A percentile compares a stretch with the other conserved stretches of the same genome.
Evolutionary conservation across 345 rosid genomes (phyloP).

Genomic region (Aquilaria malaccensis): DNA sequence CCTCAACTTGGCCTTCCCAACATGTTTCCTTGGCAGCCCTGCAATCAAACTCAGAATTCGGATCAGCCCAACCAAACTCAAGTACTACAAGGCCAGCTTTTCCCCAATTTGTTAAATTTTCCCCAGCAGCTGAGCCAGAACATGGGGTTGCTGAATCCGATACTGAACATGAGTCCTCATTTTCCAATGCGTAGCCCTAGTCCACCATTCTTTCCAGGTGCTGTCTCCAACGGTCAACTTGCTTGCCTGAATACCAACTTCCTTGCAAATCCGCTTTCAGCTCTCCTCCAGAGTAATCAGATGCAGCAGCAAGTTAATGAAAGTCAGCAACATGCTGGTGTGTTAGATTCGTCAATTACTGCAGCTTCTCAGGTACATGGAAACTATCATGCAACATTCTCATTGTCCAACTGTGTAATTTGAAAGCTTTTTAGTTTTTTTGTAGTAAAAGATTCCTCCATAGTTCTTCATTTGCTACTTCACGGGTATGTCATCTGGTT

Average conservation of each 20-base stretch:
- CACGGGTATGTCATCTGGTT: too few relatives aligned
- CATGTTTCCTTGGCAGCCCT: constrained; percentile 11
- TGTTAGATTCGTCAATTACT: too few relatives aligned
- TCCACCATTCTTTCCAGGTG: constrained; percentile 13
- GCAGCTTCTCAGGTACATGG: too few relatives aligned
- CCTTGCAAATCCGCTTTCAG: constrained; percentile 37
- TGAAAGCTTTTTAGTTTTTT: too few relatives aligned
- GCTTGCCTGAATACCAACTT: constrained; percentile 23
- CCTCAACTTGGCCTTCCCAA: constrained; percentile 5
- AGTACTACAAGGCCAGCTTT: constrained; percentile 23
- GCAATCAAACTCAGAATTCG: constrained; percentile 6
- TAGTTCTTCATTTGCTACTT: too few relatives aligned
- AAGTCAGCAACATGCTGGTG: constrained; percentile 17
- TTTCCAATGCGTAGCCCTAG: constrained; percentile 23
- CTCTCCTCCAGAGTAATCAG: constrained; percentile 18
- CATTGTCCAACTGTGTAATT: too few relatives aligned
- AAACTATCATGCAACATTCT: too few relatives aligned
- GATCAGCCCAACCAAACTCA: constrained; percentile 27
- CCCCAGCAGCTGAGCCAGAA: constrained; percentile 30
- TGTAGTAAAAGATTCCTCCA: too few relatives aligned
- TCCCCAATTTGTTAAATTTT: constrained; percentile 20
- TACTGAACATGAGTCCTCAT: constrained; percentile 34
- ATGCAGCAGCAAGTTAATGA: constrained; percentile 31
- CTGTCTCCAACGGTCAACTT: constrained; percentile 7
- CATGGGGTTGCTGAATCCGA: constrained; percentile 25